Conservation (phyloP, 2,329 filamentous ascomycete species). For the Grosmannia penicillata region DNA sequence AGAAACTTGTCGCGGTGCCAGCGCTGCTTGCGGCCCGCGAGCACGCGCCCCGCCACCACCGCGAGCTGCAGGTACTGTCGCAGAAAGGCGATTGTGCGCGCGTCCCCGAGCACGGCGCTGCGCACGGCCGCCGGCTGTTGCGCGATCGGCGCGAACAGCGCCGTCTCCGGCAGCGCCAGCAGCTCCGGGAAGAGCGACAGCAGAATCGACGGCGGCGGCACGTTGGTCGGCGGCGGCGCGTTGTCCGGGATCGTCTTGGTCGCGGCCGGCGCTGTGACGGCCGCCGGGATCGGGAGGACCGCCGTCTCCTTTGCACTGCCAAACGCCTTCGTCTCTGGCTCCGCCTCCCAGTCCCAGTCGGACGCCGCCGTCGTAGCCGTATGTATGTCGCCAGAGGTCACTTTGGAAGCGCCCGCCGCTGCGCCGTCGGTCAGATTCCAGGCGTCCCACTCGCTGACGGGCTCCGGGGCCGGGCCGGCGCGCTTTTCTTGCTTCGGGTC, state of each 20-base stretch:
- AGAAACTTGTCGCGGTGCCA: constrained; percentile 86
- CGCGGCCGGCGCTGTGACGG: not conserved
- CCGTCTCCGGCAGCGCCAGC: constrained; percentile 48
- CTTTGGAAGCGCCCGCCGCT: not conserved
- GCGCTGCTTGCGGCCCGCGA: constrained; percentile 70
- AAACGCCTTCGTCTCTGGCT: constrained; percentile 3
- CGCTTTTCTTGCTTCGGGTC: constrained; percentile 11
- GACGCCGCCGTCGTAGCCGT: constrained; percentile 3
- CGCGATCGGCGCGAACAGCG: constrained; percentile 50
- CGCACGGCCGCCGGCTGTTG: constrained; percentile 42
- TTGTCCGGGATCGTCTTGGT: constrained; percentile 15
- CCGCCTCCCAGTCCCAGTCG: constrained; percentile 36
- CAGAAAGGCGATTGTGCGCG: constrained; percentile 47
- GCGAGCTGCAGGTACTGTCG: constrained; percentile 47
- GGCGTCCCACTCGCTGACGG: constrained; percentile 31
- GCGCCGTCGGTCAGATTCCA: constrained; percentile 9
- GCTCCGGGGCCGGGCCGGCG: constrained; percentile 12
- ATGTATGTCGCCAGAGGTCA: not conserved
- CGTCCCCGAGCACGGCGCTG: constrained; percentile 48
- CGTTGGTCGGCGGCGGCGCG: constrained; percentile 58
- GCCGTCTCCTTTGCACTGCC: too few species aligned
- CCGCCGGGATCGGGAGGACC: too few species aligned
- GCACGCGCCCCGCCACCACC: constrained; percentile 59
- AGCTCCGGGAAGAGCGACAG: constrained; percentile 62
- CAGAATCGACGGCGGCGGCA: constrained; percentile 76